Evolutionary conservation across 768 basidiomycete species (phyloP).

Genomic region (Tylopilus subfusipes): DNA sequence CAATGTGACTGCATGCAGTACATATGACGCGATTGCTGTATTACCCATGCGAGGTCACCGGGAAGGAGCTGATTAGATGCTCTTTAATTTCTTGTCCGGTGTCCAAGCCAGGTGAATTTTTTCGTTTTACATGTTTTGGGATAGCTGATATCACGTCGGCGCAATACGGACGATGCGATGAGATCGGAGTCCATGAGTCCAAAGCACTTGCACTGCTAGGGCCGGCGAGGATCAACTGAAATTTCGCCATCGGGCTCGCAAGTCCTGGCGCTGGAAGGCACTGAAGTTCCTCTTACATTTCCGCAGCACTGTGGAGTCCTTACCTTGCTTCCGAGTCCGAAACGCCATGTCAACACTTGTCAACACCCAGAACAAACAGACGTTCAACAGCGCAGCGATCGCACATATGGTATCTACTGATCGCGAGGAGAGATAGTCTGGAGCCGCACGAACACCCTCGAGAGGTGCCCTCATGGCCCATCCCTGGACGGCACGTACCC

Average conservation of each 20-base stretch:
- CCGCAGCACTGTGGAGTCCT: neutral
- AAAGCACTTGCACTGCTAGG: neutral
- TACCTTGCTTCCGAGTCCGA: neutral
- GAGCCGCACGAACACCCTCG: neutral
- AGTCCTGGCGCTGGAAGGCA: neutral
- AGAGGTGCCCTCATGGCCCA: neutral
- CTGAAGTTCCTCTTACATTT: neutral
- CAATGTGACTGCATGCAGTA: neutral
- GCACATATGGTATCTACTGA: too few species aligned
- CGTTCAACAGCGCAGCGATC: too few species aligned
- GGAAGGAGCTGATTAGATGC: neutral
- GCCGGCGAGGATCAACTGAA: neutral
- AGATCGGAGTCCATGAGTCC: neutral
- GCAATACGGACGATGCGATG: constrained; percentile 5
- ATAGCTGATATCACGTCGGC: constrained; percentile 6
- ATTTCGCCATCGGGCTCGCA: too few species aligned
- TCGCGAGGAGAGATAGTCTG: neutral
- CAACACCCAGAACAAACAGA: neutral
- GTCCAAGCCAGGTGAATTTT: neutral
- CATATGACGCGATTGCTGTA: neutral
- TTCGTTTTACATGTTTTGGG: constrained; percentile 4
- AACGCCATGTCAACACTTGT: neutral
- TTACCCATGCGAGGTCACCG: neutral
- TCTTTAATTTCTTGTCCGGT: too few species aligned
- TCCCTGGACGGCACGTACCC: neutral